These are phyloP conservation scores for Didymella pinodella DNA, from an alignment of 2,329 filamentous ascomycete genomes.

Conservation along the genomic window DNA sequence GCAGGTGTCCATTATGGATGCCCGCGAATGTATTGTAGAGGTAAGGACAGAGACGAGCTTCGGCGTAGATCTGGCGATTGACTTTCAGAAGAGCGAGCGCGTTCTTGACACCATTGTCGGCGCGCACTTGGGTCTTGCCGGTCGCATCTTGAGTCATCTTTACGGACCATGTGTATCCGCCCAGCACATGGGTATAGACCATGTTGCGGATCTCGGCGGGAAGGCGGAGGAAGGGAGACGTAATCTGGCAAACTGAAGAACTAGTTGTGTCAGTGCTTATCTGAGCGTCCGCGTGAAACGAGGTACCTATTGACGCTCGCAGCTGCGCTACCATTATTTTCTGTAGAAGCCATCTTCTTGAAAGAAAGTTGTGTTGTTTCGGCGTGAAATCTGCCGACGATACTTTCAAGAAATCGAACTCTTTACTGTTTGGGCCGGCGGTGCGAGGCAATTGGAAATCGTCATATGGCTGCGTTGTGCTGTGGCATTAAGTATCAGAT, in stretches of 20 bases:
- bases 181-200: conserved; percentile 16
- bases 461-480: neutral
- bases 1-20: conserved; percentile 9
- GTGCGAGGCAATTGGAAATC: neutral
- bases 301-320: neutral
- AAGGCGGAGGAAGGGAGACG: conserved; percentile 4
- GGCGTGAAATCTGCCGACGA: too few species aligned
- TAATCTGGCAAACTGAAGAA: neutral
- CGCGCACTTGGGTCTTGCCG: neutral
- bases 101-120: conserved; percentile 2
- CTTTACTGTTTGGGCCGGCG: neutral
- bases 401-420: neutral
- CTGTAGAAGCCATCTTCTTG: neutral
- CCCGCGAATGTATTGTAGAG: conserved; percentile 12
- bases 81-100: conserved; percentile 8
- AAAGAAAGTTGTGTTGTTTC: neutral
- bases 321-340: neutral
- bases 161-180: conserved; percentile 12
- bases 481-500: neutral
- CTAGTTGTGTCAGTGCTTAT: neutral
- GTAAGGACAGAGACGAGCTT: conserved; percentile 11
- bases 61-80: conserved; percentile 11
- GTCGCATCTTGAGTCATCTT: neutral
- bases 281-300: neutral
- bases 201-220: conserved; percentile 24